Evolutionary conservation across 176 grass and related monocot genomes (phyloP).

Genomic region (Avena sativa): DNA sequence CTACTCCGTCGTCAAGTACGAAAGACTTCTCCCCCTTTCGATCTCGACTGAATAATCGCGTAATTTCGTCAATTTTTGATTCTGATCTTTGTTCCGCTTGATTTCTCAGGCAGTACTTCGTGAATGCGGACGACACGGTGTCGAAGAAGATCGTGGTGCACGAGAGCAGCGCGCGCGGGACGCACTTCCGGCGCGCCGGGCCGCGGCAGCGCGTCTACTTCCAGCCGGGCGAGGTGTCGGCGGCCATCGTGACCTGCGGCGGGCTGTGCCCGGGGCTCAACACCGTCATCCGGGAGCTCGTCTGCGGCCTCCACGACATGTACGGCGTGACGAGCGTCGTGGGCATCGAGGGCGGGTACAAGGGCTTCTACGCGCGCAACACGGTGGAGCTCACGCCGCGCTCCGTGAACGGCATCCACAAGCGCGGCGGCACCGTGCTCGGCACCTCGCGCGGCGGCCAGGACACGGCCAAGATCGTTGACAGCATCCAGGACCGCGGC

Average conservation of each 20-base stretch:
- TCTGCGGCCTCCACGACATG: slow-evolving; percentile 78
- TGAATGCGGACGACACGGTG: slow-evolving; percentile 74
- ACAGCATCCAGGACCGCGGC: slow-evolving; percentile 75
- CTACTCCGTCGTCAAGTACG: slow-evolving; percentile 88
- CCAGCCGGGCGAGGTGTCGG: slow-evolving; percentile 69
- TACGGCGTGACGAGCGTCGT: slow-evolving; percentile 73
- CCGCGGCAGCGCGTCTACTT: slow-evolving; percentile 88
- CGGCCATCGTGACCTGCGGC: slow-evolving; percentile 91
- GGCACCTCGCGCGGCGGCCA: slow-evolving; percentile 84
- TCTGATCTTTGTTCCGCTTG: background rate
- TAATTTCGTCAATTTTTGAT: background rate
- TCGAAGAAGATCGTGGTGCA: slow-evolving; percentile 89
- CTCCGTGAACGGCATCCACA: slow-evolving; percentile 84
- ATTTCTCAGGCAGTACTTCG: slow-evolving; percentile 77
- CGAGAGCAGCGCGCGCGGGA: slow-evolving; percentile 64
- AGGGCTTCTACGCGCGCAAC: slow-evolving; percentile 84
- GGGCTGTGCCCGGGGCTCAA: slow-evolving; percentile 88
- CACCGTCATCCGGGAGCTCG: slow-evolving; percentile 80
- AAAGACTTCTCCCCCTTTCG: background rate
- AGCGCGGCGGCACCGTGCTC: slow-evolving; percentile 85
- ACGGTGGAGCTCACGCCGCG: slow-evolving; percentile 72
- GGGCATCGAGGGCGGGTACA: slow-evolving; percentile 85
- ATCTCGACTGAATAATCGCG: background rate
- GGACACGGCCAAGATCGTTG: slow-evolving; percentile 72
- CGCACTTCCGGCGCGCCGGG: slow-evolving; percentile 83